A percentile compares a stretch with the other conserved stretches of the same genome.
Conservation (phyloP, 441 rosid genomes). For the Croton setiger region DNA sequence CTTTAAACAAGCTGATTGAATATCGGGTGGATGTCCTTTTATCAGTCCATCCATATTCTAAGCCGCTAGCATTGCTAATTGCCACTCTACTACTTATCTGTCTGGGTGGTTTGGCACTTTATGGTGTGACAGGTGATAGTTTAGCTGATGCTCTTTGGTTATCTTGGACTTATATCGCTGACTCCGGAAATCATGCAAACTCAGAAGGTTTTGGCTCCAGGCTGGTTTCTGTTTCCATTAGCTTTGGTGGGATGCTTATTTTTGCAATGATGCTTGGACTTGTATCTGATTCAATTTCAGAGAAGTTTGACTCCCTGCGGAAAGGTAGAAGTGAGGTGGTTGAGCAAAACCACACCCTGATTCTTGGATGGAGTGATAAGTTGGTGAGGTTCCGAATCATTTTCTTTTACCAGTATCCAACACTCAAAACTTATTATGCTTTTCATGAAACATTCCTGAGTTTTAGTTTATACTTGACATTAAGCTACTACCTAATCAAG, state of each 20-base stretch:
- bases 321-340: slow-evolving; percentile 72
- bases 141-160: slow-evolving; percentile 70
- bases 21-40: slow-evolving; percentile 49
- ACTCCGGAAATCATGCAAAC: slow-evolving; percentile 63
- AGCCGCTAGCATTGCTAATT: slow-evolving; percentile 56
- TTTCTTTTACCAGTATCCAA: slow-evolving; percentile 1
- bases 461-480: neutral
- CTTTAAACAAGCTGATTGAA: slow-evolving; percentile 53
- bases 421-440: neutral
- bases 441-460: neutral
- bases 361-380: slow-evolving; percentile 85
- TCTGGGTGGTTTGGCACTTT: slow-evolving; percentile 68
- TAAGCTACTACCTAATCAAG: neutral
- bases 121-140: slow-evolving; percentile 57
- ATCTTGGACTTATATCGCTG: slow-evolving; percentile 70
- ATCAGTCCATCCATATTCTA: slow-evolving; percentile 69
- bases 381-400: slow-evolving; percentile 45
- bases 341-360: slow-evolving; percentile 64
- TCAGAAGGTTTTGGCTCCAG: slow-evolving; percentile 66
- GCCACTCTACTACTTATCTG: slow-evolving; percentile 59
- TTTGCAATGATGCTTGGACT: slow-evolving; percentile 86
- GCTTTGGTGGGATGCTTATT: slow-evolving; percentile 82
- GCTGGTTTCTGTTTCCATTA: slow-evolving; percentile 63
- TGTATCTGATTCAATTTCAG: slow-evolving; percentile 76
- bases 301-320: slow-evolving; percentile 69